phyloP scores from a whole-genome alignment of 139 green algal species.

The Chlamydomonas asymmetrica region DNA sequence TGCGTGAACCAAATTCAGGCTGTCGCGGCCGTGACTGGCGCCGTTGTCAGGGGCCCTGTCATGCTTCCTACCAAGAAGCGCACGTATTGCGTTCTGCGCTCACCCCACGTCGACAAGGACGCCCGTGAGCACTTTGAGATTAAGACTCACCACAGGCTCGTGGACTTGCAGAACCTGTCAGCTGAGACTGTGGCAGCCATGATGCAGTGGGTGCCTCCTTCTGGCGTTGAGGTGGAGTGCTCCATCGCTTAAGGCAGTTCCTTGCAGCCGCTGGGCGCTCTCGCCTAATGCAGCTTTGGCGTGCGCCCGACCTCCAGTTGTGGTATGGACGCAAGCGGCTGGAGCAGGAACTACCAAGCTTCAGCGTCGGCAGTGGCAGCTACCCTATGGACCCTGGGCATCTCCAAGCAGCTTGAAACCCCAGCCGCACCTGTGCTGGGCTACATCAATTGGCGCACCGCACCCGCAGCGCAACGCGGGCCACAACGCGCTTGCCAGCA shows the following conservation, averaged over 20 bases:
- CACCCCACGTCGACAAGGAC: slow-evolving; percentile 92
- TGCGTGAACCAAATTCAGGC: slow-evolving; percentile 65
- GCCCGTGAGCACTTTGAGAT: slow-evolving; percentile 93
- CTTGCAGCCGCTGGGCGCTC: too few relatives aligned
- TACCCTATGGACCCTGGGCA: too few relatives aligned
- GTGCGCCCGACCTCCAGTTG: too few relatives aligned
- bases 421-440: too few relatives aligned
- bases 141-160: slow-evolving; percentile 78
- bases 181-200: slow-evolving; percentile 83
- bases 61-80: slow-evolving; percentile 74
- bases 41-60: slow-evolving; percentile 68
- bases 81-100: slow-evolving; percentile 84
- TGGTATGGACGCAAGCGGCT: too few relatives aligned
- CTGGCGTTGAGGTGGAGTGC: slow-evolving; percentile 77
- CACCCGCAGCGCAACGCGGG: too few relatives aligned
- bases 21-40: slow-evolving; percentile 67
- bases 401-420: too few relatives aligned
- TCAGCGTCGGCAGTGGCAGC: too few relatives aligned
- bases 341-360: too few relatives aligned
- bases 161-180: slow-evolving; percentile 84
- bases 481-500: too few relatives aligned
- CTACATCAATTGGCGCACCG: too few relatives aligned
- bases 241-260: slow-evolving; percentile 35
- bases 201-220: slow-evolving; percentile 86
- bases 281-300: too few relatives aligned